Evolutionary conservation across 805 yeast genomes (phyloP), one percentile per base, ranked within the genome.

Genomic region (Saturnispora diversa): DNA sequence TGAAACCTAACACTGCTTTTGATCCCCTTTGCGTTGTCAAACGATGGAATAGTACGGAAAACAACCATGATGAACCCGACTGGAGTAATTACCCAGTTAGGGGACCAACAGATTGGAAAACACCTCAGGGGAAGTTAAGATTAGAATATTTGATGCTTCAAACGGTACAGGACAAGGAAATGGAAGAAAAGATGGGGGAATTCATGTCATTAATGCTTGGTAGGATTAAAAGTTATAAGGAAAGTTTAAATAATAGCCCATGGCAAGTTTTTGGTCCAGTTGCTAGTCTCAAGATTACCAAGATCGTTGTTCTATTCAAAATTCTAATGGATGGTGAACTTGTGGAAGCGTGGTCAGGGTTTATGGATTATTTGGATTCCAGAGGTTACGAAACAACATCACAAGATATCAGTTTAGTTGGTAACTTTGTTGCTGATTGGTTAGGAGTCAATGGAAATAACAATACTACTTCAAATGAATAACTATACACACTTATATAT

Each of bases 131-230:
- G 6, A 35, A 35, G 26, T 20, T 42, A n/a, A 30, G 48, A 10
- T 25, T 44, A 11, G 48, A 44, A 32, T 44, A 44, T 32, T 22
- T 44, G 11, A 27, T 44, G 38, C 24, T 39, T n/a, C 41, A 44
- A 31, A 26, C 44, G 13, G 39, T 35, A n/a, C 24, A 35, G 15
- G 23, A 35, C 9, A 36, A 41, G 5, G 32, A 31, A 11, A 15
- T 44, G 12, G 40, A 42, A 30, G 22, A 16, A 19, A 20, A 24
- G 15, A 35, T 42, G 10, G 11, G 19, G 10, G 20, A 27, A 11
- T 44, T 44, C n/a, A 32, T 28, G 16, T 15, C 19, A 3, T 16
- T 39, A 16, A 25, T 39, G 32, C 15, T 39, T n/a, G 12, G 22
- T 10, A 23, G 42, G 5, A 26, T 28, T 15, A 27, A 11, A 21